Evolutionary conservation across 176 grass and related monocot genomes (phyloP), one percentile per base, ranked within the genome.

Genomic region (Lolium multiflorum): DNA sequence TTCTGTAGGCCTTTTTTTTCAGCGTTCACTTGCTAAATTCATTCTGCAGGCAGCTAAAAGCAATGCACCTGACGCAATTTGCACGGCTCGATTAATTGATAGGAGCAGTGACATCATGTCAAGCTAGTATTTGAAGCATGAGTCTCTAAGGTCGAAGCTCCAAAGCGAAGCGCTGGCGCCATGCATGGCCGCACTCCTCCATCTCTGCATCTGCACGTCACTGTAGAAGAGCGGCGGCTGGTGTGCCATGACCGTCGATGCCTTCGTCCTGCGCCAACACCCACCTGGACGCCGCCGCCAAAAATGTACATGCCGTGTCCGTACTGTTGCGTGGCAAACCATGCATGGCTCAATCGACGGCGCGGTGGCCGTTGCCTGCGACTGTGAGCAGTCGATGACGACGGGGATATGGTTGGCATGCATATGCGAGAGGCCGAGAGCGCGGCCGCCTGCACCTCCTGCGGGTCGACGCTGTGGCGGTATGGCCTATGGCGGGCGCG

Each of bases 361-460:
- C 56, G 50, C 22, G 35, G 39, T 41, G 39, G 39, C 39, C 39
- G 39, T 41, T 41, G 75, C 10, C 11, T 55, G 31, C 9, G 58
- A 4, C 14, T n/a, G 24, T 7, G 76, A 82, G 46, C 6, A 49
- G 71, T 24, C 11, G 41, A 63, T 87, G 56, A 38, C 59, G 78
- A 82, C 81, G 68, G 50, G 1, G 39, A 52, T 82, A 54, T 89
- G 88, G 74, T 94, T 94, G 49, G 93, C 93, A 86, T 94, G 93
- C 28, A n/a, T n/a, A n/a, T n/a, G n/a, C n/a, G n/a, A n/a, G n/a
- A n/a, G n/a, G n/a, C n/a, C n/a, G 63, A 88, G 18, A 85, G 60
- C 20, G 93, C 93, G 12, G 84, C 88, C 4, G 90, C 88, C 90
- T 94, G 93, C 69, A 94, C 91, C 69, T 86, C 85, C 47, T 83